Percentiles rank a stretch among this genome's conserved stretches.
phyloP scores from a whole-genome alignment of 352 stramenopile species.

The Phytophthora tentaculata region DNA sequence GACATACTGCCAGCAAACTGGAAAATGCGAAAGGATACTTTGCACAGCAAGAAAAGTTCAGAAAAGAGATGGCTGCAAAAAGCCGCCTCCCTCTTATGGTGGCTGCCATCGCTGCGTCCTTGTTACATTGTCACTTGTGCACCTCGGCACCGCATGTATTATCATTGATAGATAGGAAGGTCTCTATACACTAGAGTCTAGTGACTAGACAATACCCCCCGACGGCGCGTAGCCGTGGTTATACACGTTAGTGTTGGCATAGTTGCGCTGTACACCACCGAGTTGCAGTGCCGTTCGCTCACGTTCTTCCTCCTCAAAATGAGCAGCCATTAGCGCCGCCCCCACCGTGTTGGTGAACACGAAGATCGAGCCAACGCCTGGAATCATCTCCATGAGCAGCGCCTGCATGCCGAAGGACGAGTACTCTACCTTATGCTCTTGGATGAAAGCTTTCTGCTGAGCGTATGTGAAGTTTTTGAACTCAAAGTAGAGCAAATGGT shows the following conservation, averaged over 20 bases:
- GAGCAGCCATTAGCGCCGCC: constrained; percentile 67
- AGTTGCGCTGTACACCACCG: constrained; percentile 11
- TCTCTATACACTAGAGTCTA: constrained; percentile 14
- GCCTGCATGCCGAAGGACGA: constrained; percentile 74
- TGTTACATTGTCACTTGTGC: too few species aligned
- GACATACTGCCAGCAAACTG: constrained; percentile 29
- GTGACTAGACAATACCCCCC: constrained; percentile 34
- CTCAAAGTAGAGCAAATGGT: constrained; percentile 82
- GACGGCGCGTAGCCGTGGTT: constrained; percentile 27
- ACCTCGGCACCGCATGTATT: not conserved
- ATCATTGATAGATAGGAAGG: constrained; percentile 11
- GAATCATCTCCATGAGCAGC: constrained; percentile 79
- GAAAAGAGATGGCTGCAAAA: constrained; percentile 15
- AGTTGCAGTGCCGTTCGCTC: constrained; percentile 17
- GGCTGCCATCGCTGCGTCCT: constrained; percentile 9
- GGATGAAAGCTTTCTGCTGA: constrained; percentile 61
- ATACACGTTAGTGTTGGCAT: constrained; percentile 23
- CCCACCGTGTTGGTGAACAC: constrained; percentile 78
- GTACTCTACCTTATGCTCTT: constrained; percentile 61
- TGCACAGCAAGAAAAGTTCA: not conserved
- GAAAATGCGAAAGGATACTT: constrained; percentile 16
- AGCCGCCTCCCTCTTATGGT: constrained; percentile 3
- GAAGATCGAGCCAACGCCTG: constrained; percentile 65
- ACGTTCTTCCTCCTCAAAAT: constrained; percentile 58
- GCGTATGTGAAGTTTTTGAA: constrained; percentile 64